A percentile compares a stretch with the other conserved stretches of the same genome.
Evolutionary conservation across 2,329 filamentous ascomycete genomes (phyloP).

Genomic region (Fusarium pseudoanthophilum): DNA sequence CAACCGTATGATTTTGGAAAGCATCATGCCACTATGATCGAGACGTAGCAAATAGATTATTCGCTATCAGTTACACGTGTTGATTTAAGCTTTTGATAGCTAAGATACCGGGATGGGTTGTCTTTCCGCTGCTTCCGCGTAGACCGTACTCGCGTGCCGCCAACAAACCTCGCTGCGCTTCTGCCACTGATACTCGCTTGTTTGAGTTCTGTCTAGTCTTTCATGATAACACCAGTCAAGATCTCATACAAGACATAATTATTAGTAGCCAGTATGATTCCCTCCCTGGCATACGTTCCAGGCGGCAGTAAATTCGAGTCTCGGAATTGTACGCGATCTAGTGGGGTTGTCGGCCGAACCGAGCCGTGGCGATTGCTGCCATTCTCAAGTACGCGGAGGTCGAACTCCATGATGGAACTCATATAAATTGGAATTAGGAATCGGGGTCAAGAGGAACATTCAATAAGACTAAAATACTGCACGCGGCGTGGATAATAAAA

Average conservation of each 20-base stretch:
- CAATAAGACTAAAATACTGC: background rate
- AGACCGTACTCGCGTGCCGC: background rate
- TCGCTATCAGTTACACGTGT: background rate
- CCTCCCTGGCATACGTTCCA: background rate
- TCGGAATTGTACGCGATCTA: background rate
- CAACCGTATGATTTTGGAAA: background rate
- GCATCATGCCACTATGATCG: background rate
- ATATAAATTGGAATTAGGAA: background rate
- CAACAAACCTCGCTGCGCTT: background rate
- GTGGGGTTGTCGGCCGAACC: slow-evolving; percentile 1
- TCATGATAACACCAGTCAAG: background rate
- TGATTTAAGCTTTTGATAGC: background rate
- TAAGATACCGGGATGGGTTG: background rate
- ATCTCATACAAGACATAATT: accelerated
- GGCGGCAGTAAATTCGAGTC: background rate
- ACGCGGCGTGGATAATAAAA: background rate
- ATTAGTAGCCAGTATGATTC: background rate
- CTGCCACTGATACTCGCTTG: background rate
- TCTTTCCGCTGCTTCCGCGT: background rate
- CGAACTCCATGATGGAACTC: background rate
- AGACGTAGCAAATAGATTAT: background rate
- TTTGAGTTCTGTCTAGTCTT: background rate
- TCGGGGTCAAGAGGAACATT: accelerated
- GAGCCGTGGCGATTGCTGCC: background rate
- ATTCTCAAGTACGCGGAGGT: background rate